Evolutionary conservation across 345 rosid species (phyloP).

Genomic region (Gossypium australe): DNA sequence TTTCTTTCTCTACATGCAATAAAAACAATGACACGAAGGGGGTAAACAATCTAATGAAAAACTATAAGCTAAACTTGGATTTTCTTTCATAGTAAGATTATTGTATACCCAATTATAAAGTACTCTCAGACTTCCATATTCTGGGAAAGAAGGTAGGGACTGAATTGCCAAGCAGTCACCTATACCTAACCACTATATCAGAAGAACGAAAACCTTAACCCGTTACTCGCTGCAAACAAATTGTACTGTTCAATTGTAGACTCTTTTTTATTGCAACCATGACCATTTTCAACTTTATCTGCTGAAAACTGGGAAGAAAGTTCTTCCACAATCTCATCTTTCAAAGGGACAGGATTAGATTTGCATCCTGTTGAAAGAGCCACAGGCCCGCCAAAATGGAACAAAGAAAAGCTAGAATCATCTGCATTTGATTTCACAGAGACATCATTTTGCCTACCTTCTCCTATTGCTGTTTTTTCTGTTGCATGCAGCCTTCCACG

Average conservation of each 20-base stretch:
- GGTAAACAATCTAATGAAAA: conserved; percentile 27
- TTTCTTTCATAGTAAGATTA: conserved; percentile 33
- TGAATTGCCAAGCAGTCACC: conserved; percentile 31
- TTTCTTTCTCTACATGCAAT: conserved; percentile 18
- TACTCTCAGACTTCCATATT: conserved; percentile 37
- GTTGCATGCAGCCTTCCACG: conserved; percentile 21
- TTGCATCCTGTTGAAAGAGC: conserved; percentile 51
- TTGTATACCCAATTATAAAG: conserved; percentile 31
- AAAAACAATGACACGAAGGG: conserved; percentile 15
- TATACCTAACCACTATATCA: conserved; percentile 28
- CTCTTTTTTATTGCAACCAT: conserved; percentile 45
- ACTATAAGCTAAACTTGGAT: conserved; percentile 30
- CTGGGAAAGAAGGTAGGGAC: conserved; percentile 33
- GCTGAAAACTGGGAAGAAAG: conserved; percentile 41
- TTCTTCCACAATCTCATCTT: conserved; percentile 39
- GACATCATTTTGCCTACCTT: conserved; percentile 27
- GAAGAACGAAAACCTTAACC: conserved; percentile 63
- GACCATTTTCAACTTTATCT: conserved; percentile 41
- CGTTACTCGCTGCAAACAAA: conserved; percentile 74
- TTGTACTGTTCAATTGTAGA: conserved; percentile 65
- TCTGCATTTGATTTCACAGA: conserved; percentile 25
- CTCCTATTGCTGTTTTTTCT: conserved; percentile 24
- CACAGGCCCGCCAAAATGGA: conserved; percentile 86
- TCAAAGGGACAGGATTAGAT: conserved; percentile 29
- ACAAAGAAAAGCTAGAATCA: conserved; percentile 62